phyloP scores from a whole-genome alignment of 1,139 yeast genomes.

The Geotrichum cucujoidarum region DNA sequence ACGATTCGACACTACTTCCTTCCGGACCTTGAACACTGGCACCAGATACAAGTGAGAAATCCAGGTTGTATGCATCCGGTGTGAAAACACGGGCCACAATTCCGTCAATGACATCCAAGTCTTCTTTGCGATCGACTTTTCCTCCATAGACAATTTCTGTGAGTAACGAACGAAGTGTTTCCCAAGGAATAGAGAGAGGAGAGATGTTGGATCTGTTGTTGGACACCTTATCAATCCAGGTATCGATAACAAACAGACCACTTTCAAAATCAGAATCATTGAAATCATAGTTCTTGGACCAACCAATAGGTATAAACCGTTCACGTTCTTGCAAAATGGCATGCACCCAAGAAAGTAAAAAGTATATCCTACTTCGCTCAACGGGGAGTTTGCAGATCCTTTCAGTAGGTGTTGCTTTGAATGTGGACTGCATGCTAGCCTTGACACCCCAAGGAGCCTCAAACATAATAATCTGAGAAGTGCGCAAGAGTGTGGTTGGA shows the following conservation, averaged over 20 bases:
- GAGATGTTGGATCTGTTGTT: conserved; percentile 40
- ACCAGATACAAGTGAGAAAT: conserved; percentile 37
- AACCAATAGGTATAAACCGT: conserved; percentile 60
- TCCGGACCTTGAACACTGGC: conserved; percentile 46
- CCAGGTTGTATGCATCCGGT: conserved; percentile 37
- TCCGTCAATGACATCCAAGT: conserved; percentile 35
- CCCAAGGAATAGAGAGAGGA: conserved; percentile 56
- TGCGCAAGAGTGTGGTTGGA: conserved; percentile 52
- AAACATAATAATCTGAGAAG: conserved; percentile 50
- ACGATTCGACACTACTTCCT: conserved; percentile 39
- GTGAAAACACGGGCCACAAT: conserved; percentile 38
- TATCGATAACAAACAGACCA: conserved; percentile 45
- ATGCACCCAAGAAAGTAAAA: conserved; percentile 67
- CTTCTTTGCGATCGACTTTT: conserved; percentile 51
- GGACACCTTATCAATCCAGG: conserved; percentile 37
- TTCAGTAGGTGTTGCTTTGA: conserved; percentile 32
- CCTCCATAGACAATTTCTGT: conserved; percentile 69
- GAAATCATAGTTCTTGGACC: conserved; percentile 58
- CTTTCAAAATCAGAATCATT: conserved; percentile 69
- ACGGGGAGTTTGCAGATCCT: conserved; percentile 36
- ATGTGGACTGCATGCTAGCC: conserved; percentile 40
- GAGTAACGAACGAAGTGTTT: conserved; percentile 46
- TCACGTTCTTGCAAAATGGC: conserved; percentile 55
- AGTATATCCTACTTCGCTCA: conserved; percentile 47
- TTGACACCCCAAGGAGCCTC: conserved; percentile 63